Percentiles rank a stretch among this genome's conserved stretches.
phyloP scores from a whole-genome alignment of 805 yeast species.

The Debaryomyces castellii region DNA sequence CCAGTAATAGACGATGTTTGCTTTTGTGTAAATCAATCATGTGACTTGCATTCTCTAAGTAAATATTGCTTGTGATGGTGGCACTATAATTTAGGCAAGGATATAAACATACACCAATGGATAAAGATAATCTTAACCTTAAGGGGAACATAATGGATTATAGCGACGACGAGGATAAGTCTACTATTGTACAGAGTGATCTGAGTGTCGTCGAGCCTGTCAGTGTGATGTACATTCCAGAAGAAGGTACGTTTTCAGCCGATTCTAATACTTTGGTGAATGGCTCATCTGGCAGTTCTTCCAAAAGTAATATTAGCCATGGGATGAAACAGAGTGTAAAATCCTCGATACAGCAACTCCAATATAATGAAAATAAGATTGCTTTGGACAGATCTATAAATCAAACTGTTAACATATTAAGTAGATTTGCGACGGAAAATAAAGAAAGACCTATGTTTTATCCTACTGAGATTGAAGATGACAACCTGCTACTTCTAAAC shows the following conservation, averaged over 20 bases:
- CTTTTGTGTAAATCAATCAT: neutral
- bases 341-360: slow-evolving; percentile 68
- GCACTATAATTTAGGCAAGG: neutral
- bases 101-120: neutral
- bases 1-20: no score
- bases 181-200: slow-evolving; percentile 12
- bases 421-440: slow-evolving; percentile 57
- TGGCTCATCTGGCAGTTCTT: slow-evolving; percentile 24
- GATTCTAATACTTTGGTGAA: slow-evolving; percentile 30
- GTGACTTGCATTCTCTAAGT: no score
- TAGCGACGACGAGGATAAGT: slow-evolving; percentile 10
- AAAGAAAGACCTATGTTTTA: slow-evolving; percentile 59
- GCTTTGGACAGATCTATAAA: slow-evolving; percentile 63
- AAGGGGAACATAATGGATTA: neutral
- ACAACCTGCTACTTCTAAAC: slow-evolving; percentile 38
- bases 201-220: slow-evolving; percentile 12
- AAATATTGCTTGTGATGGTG: neutral
- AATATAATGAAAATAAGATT: slow-evolving; percentile 70
- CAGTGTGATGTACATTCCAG: slow-evolving; percentile 29
- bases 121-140: slow-evolving; percentile 1
- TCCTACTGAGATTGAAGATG: slow-evolving; percentile 45
- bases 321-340: slow-evolving; percentile 38
- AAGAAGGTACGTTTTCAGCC: slow-evolving; percentile 26
- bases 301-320: slow-evolving; percentile 4
- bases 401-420: slow-evolving; percentile 49